Base-by-base conservation (phyloP, 192 early-diverging fungal species). In the Coemansia sp. region DNA sequence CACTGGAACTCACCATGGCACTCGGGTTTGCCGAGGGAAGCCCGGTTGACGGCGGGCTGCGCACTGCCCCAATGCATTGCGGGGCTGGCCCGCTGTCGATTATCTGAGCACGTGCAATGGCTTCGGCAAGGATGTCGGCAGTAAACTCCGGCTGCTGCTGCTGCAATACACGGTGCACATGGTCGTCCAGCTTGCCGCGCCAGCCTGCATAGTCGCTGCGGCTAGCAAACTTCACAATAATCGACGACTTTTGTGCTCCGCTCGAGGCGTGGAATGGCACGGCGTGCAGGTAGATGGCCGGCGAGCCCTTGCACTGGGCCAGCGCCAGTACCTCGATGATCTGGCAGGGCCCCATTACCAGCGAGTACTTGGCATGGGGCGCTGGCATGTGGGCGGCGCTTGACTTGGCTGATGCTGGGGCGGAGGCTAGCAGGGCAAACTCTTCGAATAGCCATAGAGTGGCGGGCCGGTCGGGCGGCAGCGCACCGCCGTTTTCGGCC, bases 361-460 rank as follows among this genome's bases (percentile, higher is more conserved):
- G 49, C 33, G 40, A 28, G 50, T 65, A 64, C 42, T 53, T 57
- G 12, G 54, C 36, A 28, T 36, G 45, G 12, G 72, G 44, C 38
- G 42, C 40, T 10, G 72, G 72, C 61, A 65, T 50, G 30, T 45
- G 52, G 5, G 44, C 44, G 23, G 23, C 1, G 23, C 2, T 4
- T 26, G 23, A 4, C 4, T 26, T 26, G 23, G 23, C 4, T 26
- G 23, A 26, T 26, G 23, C 23, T 12, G n/a, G 30, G 43, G 14
- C 46, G 5, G 45, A 46, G 18, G 72, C 72, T 14, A 75, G 39
- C 3, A 75, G 20, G 2, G 63, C 45, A 44, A 75, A 75, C 28
- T 53, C 15, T 28, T 75, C 72, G 44, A 75, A 75, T 55, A 75
- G 45, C 72, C 72, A 75, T 66, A 75, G 61, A 2, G 59, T 63